Evolutionary conservation across 1,284 basidiomycete species (phyloP).

Genomic region (Prillingera fragicola): DNA sequence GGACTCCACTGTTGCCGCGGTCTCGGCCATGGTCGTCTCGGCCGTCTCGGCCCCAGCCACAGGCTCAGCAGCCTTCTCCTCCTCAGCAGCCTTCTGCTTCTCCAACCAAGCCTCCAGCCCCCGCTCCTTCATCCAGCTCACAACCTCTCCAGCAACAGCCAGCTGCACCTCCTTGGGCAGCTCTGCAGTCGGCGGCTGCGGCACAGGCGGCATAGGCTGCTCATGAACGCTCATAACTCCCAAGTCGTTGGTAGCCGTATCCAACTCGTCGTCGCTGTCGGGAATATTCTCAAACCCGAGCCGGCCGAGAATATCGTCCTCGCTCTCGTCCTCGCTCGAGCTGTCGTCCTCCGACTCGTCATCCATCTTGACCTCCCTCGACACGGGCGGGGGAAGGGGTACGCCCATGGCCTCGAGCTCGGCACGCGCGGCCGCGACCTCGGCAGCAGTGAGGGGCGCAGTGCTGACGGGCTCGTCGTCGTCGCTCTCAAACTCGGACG

Average conservation of each 20-base stretch:
- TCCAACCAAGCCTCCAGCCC: slow-evolving; percentile 37
- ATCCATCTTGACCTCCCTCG: too few relatives aligned
- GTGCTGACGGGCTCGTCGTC: too few relatives aligned
- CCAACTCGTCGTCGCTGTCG: slow-evolving; percentile 13
- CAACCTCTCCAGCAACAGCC: slow-evolving; percentile 47
- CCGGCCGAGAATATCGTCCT: slow-evolving; percentile 5
- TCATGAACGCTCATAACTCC: slow-evolving; percentile 46
- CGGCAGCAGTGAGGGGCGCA: too few relatives aligned
- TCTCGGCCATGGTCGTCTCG: neutral
- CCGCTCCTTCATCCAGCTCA: slow-evolving; percentile 46
- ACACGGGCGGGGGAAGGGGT: too few relatives aligned
- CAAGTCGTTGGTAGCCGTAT: slow-evolving; percentile 13
- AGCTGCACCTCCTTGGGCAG: slow-evolving; percentile 37
- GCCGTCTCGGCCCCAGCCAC: too few relatives aligned
- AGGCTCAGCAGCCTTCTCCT: slow-evolving; percentile 1
- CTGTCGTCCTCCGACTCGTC: too few relatives aligned
- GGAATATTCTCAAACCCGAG: too few relatives aligned
- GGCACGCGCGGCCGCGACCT: too few relatives aligned
- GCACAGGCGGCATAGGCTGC: slow-evolving; percentile 38
- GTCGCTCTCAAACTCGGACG: slow-evolving; percentile 28
- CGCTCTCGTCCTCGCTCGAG: slow-evolving; percentile 18
- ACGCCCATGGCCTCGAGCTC: too few relatives aligned
- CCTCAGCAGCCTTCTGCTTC: slow-evolving; percentile 11
- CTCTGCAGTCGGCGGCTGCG: slow-evolving; percentile 35
- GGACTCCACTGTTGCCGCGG: too few relatives aligned